Evolutionary conservation across 257 asterid genomes (phyloP).

Genomic region (Haberlea rhodopensis): DNA sequence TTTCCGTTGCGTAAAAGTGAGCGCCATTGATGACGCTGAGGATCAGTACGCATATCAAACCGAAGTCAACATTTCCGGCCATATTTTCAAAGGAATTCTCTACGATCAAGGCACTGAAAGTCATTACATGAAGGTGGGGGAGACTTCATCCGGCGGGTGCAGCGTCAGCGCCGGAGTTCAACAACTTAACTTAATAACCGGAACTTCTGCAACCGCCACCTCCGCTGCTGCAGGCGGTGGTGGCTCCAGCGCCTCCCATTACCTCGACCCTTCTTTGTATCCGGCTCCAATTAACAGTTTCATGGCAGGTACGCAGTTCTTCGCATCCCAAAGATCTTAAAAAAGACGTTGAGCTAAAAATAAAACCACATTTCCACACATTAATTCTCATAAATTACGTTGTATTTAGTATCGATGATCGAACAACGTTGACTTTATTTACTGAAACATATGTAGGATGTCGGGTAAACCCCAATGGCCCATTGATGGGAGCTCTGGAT

Average conservation of each 20-base stretch:
- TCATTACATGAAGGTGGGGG: constrained; percentile 62
- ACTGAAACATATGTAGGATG: constrained; percentile 13
- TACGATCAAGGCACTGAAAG: constrained; percentile 83
- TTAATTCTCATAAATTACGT: background rate
- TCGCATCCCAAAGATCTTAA: constrained; percentile 89
- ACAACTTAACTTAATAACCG: constrained; percentile 54
- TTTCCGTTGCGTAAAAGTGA: constrained; percentile 84
- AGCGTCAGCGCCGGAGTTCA: constrained; percentile 61
- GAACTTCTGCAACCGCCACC: constrained; percentile 38
- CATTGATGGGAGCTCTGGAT: background rate
- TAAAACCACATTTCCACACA: background rate
- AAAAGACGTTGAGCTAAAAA: constrained; percentile 2
- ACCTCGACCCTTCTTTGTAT: constrained; percentile 53
- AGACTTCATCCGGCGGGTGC: constrained; percentile 79
- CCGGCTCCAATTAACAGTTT: constrained; percentile 67
- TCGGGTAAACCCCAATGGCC: constrained; percentile 3
- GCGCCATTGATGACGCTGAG: constrained; percentile 65
- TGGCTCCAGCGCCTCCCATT: constrained; percentile 32
- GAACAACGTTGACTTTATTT: no score
- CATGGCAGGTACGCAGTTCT: constrained; percentile 95
- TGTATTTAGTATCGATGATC: constrained; percentile 11
- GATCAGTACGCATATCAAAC: constrained; percentile 86
- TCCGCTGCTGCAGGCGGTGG: constrained; percentile 31
- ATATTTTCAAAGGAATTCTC: constrained; percentile 81
- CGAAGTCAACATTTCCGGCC: constrained; percentile 85